These are phyloP conservation scores for Danielozyma ontarioensis DNA, from an alignment of 805 yeast species.

Conservation along the genomic window DNA sequence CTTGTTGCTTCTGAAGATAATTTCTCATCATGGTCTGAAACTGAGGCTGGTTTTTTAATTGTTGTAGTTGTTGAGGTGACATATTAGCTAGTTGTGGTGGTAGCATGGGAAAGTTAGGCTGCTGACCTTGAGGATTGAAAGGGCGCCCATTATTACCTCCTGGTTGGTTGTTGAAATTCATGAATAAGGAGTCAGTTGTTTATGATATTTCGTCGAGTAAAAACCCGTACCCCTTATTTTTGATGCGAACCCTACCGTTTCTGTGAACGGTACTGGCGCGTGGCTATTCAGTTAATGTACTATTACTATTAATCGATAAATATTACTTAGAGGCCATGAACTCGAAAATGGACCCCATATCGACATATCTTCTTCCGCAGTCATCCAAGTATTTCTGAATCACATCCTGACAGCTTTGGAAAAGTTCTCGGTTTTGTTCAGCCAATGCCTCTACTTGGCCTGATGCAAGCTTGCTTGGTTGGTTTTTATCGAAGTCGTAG, in stretches of 20 bases:
- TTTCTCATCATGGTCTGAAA: conserved; percentile 36
- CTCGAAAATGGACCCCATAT: conserved; percentile 75
- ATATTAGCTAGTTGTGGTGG: conserved; percentile 28
- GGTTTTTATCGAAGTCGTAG: conserved; percentile 26
- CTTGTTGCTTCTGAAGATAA: conserved; percentile 37
- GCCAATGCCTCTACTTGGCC: conserved; percentile 69
- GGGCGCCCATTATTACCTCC: conserved; percentile 4
- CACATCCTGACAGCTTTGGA: conserved; percentile 49
- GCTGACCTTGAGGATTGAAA: conserved; percentile 6
- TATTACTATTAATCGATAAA: not conserved
- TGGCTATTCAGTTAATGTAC: conserved; percentile 3
- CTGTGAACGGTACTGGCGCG: no score
- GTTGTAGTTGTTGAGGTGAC: conserved; percentile 39
- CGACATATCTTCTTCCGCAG: conserved; percentile 87
- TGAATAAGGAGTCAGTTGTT: no score
- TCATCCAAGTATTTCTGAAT: conserved; percentile 69
- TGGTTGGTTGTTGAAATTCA: conserved; percentile 11
- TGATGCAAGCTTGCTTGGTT: conserved; percentile 24
- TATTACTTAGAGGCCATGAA: conserved; percentile 39
- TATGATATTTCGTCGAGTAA: no score
- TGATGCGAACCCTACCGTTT: no score
- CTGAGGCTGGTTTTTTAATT: conserved; percentile 38
- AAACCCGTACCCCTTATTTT: no score
- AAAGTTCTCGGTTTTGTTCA: conserved; percentile 69
- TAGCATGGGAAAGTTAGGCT: conserved; percentile 14